phyloP scores from a whole-genome alignment of 2,329 filamentous ascomycete species.

The Venturia asperata region DNA sequence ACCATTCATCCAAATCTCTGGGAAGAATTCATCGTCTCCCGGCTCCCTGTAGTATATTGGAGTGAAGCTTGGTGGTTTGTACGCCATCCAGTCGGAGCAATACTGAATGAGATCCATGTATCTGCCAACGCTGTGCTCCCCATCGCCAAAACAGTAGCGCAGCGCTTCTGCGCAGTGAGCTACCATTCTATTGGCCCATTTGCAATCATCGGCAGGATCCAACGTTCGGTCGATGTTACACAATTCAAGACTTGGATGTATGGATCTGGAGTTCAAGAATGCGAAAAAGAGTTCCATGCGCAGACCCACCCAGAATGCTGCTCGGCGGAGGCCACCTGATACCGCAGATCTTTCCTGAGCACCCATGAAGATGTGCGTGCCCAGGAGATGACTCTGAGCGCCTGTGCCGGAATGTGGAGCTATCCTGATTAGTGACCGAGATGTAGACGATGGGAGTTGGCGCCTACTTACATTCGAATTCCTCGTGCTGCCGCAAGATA shows the following conservation, averaged over 20 bases:
- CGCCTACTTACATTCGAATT: constrained; percentile 43
- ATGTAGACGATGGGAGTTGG: constrained; percentile 22
- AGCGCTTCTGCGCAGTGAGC: constrained; percentile 57
- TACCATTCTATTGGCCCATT: constrained; percentile 55
- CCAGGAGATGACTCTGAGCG: constrained; percentile 27
- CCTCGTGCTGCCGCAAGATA: constrained; percentile 51
- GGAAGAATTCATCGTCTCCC: constrained; percentile 42
- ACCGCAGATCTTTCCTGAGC: constrained; percentile 27
- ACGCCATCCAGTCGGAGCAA: constrained; percentile 41
- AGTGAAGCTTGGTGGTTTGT: constrained; percentile 46
- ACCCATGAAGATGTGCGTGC: constrained; percentile 31
- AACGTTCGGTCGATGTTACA: constrained; percentile 48
- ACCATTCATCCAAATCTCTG: constrained; percentile 51
- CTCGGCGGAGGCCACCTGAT: constrained; percentile 37
- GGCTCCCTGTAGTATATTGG: constrained; percentile 46
- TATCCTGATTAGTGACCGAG: not conserved
- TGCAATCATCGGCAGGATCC: constrained; percentile 43
- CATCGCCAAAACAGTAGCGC: constrained; percentile 53
- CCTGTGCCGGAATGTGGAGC: constrained; percentile 11
- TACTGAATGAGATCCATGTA: constrained; percentile 44
- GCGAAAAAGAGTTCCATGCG: constrained; percentile 55
- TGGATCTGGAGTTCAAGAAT: constrained; percentile 32
- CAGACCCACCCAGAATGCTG: constrained; percentile 51
- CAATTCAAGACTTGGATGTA: constrained; percentile 48
- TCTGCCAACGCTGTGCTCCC: constrained; percentile 27